phyloP scores from a whole-genome alignment of 2,329 filamentous ascomycete species.

The Lecanicillium sp. region DNA sequence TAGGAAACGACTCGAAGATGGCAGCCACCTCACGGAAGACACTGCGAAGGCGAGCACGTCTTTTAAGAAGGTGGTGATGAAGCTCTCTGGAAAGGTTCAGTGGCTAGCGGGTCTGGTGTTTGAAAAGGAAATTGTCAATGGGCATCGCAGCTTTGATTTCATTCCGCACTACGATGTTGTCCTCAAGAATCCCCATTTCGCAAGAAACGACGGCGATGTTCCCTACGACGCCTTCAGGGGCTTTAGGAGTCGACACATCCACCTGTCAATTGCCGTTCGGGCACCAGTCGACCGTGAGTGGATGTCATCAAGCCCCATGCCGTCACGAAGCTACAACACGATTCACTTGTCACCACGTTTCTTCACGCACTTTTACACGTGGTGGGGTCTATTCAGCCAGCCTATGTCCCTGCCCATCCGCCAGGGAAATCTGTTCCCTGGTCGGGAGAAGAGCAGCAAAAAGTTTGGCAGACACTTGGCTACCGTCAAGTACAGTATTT shows the following conservation, averaged over 20 bases:
- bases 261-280: slow-evolving; percentile 85
- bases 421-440: slow-evolving; percentile 86
- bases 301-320: slow-evolving; percentile 66
- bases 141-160: slow-evolving; percentile 77
- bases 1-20: slow-evolving; percentile 45
- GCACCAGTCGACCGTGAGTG: slow-evolving; percentile 85
- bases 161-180: slow-evolving; percentile 88
- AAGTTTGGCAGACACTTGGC: slow-evolving; percentile 95
- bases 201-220: slow-evolving; percentile 49
- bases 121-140: slow-evolving; percentile 70
- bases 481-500: slow-evolving; percentile 96
- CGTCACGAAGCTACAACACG: slow-evolving; percentile 90
- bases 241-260: slow-evolving; percentile 96
- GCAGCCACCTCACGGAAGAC: slow-evolving; percentile 56
- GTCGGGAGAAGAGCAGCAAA: slow-evolving; percentile 92
- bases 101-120: slow-evolving; percentile 91
- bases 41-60: slow-evolving; percentile 66
- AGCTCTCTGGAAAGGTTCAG: slow-evolving; percentile 90
- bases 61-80: slow-evolving; percentile 99
- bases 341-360: slow-evolving; percentile 92
- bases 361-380: slow-evolving; percentile 96
- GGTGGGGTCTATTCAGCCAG: slow-evolving; percentile 95
- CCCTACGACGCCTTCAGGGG: slow-evolving; percentile 89
- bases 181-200: slow-evolving; percentile 71
- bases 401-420: slow-evolving; percentile 92